Evolutionary conservation across 2,329 filamentous ascomycete species (phyloP).

Genomic region (Colletotrichum sp.): DNA sequence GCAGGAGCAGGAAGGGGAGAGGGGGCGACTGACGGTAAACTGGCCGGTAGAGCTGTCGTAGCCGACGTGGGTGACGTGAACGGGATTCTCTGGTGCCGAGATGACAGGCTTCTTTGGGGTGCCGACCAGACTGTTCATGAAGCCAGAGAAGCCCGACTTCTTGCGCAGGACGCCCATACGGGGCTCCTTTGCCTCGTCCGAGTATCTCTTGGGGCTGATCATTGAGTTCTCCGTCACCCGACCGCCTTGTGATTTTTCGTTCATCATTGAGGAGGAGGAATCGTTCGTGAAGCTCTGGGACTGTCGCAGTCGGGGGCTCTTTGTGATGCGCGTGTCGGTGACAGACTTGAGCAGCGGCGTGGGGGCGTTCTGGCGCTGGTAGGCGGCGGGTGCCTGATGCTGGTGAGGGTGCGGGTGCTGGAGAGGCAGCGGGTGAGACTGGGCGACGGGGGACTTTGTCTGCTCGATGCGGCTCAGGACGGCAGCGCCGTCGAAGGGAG

Average conservation of each 20-base stretch:
- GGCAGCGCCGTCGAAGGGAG: constrained; percentile 68
- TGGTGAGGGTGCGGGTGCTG: constrained; percentile 20
- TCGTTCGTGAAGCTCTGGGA: constrained; percentile 68
- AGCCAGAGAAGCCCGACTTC: constrained; percentile 87
- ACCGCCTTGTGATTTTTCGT: constrained; percentile 42
- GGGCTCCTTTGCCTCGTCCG: constrained; percentile 74
- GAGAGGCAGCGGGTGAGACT: constrained; percentile 20
- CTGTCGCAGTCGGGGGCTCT: constrained; percentile 64
- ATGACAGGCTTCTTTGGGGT: constrained; percentile 92
- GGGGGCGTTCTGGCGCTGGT: constrained; percentile 32
- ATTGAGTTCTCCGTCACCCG: constrained; percentile 46
- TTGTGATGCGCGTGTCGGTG: constrained; percentile 57
- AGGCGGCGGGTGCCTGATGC: constrained; percentile 25
- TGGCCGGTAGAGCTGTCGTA: constrained; percentile 96
- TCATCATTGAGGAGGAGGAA: constrained; percentile 55
- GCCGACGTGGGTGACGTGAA: constrained; percentile 97
- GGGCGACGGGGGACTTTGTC: constrained; percentile 41
- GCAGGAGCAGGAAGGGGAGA: neutral
- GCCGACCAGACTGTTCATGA: constrained; percentile 82
- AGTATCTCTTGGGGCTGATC: constrained; percentile 72
- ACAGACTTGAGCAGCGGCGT: constrained; percentile 52
- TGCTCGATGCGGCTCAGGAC: constrained; percentile 67
- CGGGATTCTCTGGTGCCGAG: constrained; percentile 96
- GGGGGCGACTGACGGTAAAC: constrained; percentile 77
- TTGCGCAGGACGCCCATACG: constrained; percentile 72